A percentile compares a stretch with the other conserved stretches of the same genome.
These are phyloP conservation scores for Psilocybe subaeruginosa DNA, from an alignment of 768 basidiomycete genomes.

Conservation along the genomic window DNA sequence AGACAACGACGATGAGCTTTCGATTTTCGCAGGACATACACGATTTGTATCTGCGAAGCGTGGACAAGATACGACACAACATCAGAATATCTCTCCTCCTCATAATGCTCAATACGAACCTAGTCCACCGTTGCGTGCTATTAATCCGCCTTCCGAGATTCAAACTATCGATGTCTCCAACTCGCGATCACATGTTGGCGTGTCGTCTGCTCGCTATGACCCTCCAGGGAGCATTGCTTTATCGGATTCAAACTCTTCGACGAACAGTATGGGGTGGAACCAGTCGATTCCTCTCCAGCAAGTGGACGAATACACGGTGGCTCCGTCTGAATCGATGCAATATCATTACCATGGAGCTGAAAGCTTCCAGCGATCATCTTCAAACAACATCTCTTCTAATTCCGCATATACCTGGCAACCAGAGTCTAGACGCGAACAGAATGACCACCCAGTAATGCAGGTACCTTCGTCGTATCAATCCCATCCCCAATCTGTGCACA, in stretches of 20 bases:
- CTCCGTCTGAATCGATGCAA: neutral
- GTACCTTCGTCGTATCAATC: slow-evolving; percentile 1
- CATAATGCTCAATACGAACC: slow-evolving; percentile 16
- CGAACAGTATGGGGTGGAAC: neutral
- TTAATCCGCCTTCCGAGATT: neutral
- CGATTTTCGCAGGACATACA: slow-evolving; percentile 71
- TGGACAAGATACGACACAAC: slow-evolving; percentile 13
- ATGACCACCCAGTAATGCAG: neutral
- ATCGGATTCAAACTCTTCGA: neutral
- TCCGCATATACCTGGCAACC: slow-evolving; percentile 1
- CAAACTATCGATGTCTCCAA: neutral
- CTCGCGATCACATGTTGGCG: neutral
- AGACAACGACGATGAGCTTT: slow-evolving; percentile 63
- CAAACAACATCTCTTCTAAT: neutral
- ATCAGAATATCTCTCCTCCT: slow-evolving; percentile 13
- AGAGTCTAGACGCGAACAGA: neutral
- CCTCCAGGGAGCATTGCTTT: neutral
- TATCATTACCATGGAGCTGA: neutral
- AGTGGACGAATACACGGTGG: slow-evolving; percentile 2
- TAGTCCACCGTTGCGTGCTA: slow-evolving; percentile 13
- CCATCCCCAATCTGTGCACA: neutral
- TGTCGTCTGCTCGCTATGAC: neutral
- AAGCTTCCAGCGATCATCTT: neutral
- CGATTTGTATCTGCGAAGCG: slow-evolving; percentile 57
- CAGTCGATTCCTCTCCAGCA: neutral